Conservation (phyloP, 1,139 yeast species). For the Yamadazyma atlantica region DNA sequence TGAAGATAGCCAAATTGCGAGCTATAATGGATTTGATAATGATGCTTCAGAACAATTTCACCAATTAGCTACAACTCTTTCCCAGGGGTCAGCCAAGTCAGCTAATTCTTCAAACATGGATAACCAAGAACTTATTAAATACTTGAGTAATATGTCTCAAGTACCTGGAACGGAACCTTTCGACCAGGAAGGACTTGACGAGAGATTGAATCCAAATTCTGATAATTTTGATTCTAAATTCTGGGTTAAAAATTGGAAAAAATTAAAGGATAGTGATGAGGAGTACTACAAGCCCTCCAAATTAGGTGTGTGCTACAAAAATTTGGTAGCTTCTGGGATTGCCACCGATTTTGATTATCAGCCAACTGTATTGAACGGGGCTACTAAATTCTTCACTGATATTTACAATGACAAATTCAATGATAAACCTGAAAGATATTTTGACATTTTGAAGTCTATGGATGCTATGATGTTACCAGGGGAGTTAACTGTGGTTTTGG, state of each 20-base stretch:
- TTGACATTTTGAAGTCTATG: constrained; percentile 35
- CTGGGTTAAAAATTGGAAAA: constrained; percentile 27
- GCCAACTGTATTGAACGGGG: constrained; percentile 60
- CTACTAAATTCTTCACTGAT: constrained; percentile 22
- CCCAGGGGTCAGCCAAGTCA: constrained; percentile 22
- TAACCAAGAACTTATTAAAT: constrained; percentile 44
- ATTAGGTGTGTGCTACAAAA: constrained; percentile 67
- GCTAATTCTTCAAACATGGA: constrained; percentile 29
- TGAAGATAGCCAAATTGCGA: constrained; percentile 20
- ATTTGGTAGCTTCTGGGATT: constrained; percentile 70
- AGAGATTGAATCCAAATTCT: constrained; percentile 34
- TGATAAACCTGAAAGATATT: constrained; percentile 18
- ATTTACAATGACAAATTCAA: constrained; percentile 11
- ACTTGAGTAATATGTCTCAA: constrained; percentile 49
- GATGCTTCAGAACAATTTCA: constrained; percentile 27
- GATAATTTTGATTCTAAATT: constrained; percentile 56
- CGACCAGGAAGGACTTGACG: constrained; percentile 15
- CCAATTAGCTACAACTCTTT: constrained; percentile 34
- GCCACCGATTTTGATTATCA: constrained; percentile 83
- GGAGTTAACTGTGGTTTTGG: constrained; percentile 36
- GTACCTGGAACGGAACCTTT: constrained; percentile 51
- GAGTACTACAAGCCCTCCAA: constrained; percentile 64
- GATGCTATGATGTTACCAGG: constrained; percentile 35
- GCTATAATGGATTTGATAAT: constrained; percentile 29
- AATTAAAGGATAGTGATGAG: constrained; percentile 42